These are phyloP conservation scores for Calonectria henricotiae DNA, from an alignment of 2,329 filamentous ascomycete genomes.

Conservation along the genomic window DNA sequence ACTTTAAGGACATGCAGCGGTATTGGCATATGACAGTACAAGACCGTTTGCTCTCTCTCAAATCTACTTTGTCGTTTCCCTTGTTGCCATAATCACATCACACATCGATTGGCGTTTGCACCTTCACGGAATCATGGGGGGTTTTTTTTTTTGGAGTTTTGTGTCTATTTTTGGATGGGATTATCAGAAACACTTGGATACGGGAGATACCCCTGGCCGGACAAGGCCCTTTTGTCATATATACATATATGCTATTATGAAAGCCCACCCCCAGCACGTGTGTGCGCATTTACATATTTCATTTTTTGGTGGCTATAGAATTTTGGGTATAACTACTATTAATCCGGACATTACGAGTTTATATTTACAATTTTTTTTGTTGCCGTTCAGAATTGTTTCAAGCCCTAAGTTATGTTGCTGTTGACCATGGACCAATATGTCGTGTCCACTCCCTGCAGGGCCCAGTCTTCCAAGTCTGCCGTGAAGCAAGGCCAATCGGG, in stretches of 20 bases:
- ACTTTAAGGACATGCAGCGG: not conserved
- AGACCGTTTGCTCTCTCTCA: not conserved
- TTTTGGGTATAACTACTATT: constrained; percentile 24
- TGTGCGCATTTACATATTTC: constrained; percentile 27
- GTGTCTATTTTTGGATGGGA: constrained; percentile 36
- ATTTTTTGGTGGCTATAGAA: constrained; percentile 19
- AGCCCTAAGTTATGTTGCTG: constrained; percentile 39
- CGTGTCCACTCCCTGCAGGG: constrained; percentile 61
- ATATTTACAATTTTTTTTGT: not conserved
- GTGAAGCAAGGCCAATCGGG: constrained; percentile 51
- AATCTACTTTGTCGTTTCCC: not conserved
- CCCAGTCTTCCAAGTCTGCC: constrained; percentile 59
- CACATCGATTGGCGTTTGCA: constrained; percentile 38
- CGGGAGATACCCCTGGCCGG: constrained; percentile 53
- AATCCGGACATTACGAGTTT: constrained; percentile 12
- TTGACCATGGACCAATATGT: constrained; percentile 58
- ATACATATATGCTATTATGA: constrained; percentile 26
- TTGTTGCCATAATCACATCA: constrained; percentile 35
- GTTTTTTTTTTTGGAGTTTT: constrained; percentile 48
- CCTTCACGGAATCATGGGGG: constrained; percentile 28
- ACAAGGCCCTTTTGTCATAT: constrained; percentile 44
- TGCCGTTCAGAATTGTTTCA: too few relatives aligned
- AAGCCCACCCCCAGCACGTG: constrained; percentile 21
- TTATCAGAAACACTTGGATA: constrained; percentile 39
- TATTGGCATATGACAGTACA: not conserved